Evolutionary conservation across 2,329 filamentous ascomycete genomes (phyloP), one percentile per base, ranked within the genome.

Genomic region (Epichloe scottii): DNA sequence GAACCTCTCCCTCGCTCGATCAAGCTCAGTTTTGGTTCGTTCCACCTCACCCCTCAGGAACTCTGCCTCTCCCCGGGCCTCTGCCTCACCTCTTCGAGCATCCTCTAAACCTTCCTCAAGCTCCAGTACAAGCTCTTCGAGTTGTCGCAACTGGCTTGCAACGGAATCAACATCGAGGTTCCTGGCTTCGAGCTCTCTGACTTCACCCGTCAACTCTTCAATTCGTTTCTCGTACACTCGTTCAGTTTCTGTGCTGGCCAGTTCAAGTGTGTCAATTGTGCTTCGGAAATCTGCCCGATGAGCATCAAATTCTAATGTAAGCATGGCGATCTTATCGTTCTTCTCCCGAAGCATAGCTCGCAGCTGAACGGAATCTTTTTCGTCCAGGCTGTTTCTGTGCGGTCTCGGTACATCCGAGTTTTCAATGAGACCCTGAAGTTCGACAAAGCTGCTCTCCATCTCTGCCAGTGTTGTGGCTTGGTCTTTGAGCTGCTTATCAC

Each of bases 51-150:
- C 93, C 30, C 93, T 78, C 37, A 98, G 70, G 63, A 97, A 97
- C 65, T 98, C 93, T 3, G 96, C 91, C 65, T 98, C 93, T 0
- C 89, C 91, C 53, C 93, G 81, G 33, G 93, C 93, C 70, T 98
- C 93, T 10, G 91, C 91, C 69, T 98, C 93, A 6, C 93, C 93
- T 51, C 93, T 79, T 50, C 93, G 78, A 46, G 93, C 90, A 69
- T 98, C 93, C 68, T 98, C 93, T 1, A 98, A 75, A 0, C 93
- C 93, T 67, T 98, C 93, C 66, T 98, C 93, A 0, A 98, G 79
- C 66, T 98, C 93, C 59, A 95, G 91, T 2, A 98, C 93, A 35
- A 97, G 78, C 65, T 97, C 91, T 65, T 97, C 93, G 1, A 98
- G 75, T 68, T 95, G 89, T 70, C 95, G 96, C 50, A 98, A 76